phyloP scores from a whole-genome alignment of 345 rosid genomes.

The Ceriops zippeliana region DNA sequence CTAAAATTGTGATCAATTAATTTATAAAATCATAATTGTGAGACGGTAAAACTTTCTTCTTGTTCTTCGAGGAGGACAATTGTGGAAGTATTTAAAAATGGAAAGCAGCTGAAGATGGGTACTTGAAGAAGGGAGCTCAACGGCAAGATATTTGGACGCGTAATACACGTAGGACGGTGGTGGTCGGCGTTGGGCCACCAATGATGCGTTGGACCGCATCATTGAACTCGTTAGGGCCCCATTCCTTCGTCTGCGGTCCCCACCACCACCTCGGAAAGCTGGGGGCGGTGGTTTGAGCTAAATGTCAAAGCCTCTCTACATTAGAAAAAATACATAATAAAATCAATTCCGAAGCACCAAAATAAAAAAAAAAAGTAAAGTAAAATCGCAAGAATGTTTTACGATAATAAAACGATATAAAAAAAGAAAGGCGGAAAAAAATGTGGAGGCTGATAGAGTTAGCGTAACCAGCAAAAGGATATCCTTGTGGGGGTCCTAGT shows the following conservation, averaged over 20 bases:
- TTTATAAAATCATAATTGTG: too few species aligned
- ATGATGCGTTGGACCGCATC: conserved; percentile 77
- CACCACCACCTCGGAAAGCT: conserved; percentile 30
- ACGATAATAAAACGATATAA: not conserved
- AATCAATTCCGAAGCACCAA: not conserved
- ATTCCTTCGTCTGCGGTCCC: conserved; percentile 27
- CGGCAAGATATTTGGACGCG: conserved; percentile 15
- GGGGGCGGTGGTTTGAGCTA: conserved; percentile 42
- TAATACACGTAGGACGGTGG: conserved; percentile 80
- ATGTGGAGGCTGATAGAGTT: conserved; percentile 26
- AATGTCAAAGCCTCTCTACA: not conserved
- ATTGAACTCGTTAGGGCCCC: conserved; percentile 39
- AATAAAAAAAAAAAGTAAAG: too few species aligned
- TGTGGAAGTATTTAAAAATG: not conserved
- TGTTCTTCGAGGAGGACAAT: not conserved
- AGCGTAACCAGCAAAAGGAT: conserved; percentile 56
- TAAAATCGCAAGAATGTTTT: too few species aligned
- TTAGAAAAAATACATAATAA: not conserved
- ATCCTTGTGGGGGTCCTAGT: conserved; percentile 41
- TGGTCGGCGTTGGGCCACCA: conserved; percentile 67
- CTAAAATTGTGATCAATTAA: too few species aligned
- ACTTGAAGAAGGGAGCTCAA: not conserved
- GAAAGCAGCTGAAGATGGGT: not conserved
- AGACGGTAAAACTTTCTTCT: not conserved
- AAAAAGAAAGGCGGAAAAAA: not conserved